Percentiles rank a stretch among this genome's conserved stretches.
These are phyloP conservation scores for Kandelia obovata DNA, from an alignment of 345 rosid species.

Conservation along the genomic window DNA sequence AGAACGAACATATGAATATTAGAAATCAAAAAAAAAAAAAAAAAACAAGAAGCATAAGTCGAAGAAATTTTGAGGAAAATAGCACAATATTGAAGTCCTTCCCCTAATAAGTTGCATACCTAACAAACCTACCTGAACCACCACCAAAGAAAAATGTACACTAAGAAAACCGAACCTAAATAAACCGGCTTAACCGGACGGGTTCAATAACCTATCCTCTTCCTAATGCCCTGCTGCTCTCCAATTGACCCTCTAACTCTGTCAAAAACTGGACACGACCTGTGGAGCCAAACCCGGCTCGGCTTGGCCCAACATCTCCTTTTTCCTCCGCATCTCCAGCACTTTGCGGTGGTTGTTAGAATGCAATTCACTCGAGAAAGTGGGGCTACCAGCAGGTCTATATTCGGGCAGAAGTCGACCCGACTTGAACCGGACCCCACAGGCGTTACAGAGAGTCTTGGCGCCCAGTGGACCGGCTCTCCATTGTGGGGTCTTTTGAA, in stretches of 20 bases:
- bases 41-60: neutral
- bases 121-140: constrained; percentile 38
- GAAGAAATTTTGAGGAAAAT: neutral
- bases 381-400: constrained; percentile 92
- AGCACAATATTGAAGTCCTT: constrained; percentile 15
- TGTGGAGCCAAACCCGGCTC: constrained; percentile 33
- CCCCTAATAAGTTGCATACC: constrained; percentile 34
- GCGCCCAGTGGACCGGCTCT: constrained; percentile 86
- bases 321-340: constrained; percentile 71
- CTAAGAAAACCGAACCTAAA: constrained; percentile 15
- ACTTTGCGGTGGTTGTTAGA: constrained; percentile 90
- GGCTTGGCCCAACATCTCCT: constrained; percentile 28
- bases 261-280: constrained; percentile 58
- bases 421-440: constrained; percentile 88
- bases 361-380: constrained; percentile 67
- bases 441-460: constrained; percentile 88
- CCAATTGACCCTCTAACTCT: neutral
- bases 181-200: constrained; percentile 10
- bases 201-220: constrained; percentile 12
- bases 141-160: constrained; percentile 25
- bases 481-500: constrained; percentile 92
- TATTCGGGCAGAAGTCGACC: constrained; percentile 88
- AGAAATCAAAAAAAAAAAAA: neutral
- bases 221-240: neutral
- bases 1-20: neutral